Conservation (phyloP, 139 green algal species). For the Tetradesmus lagerheimii region DNA sequence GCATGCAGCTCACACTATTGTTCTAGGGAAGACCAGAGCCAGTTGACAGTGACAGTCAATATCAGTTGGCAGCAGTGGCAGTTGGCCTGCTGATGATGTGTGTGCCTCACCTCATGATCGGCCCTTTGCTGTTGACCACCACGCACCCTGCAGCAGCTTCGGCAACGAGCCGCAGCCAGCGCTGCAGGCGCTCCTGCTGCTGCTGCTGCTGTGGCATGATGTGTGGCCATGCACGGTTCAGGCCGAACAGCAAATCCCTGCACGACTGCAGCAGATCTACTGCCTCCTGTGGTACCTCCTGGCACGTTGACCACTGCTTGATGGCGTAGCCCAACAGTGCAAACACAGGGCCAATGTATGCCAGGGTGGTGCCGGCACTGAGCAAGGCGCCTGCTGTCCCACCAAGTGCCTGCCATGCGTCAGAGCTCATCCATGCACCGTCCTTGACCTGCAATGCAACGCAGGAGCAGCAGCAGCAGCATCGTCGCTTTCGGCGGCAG, state of each 20-base stretch:
- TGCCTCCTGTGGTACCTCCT: not conserved
- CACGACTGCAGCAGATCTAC: not conserved
- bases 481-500: not conserved
- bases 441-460: not conserved
- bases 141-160: not conserved
- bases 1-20: no score
- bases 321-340: constrained; percentile 6
- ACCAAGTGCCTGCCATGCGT: constrained; percentile 5
- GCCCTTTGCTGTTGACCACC: not conserved
- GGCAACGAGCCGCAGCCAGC: not conserved
- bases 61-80: not conserved
- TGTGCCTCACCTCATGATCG: not conserved
- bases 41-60: no score
- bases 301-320: constrained; percentile 20
- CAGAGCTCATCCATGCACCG: not conserved
- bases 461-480: not conserved
- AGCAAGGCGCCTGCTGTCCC: not conserved
- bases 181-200: not conserved
- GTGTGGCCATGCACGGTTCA: not conserved
- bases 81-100: not conserved
- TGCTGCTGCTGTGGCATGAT: not conserved
- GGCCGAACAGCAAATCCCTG: not conserved
- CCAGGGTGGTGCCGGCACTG: not conserved
- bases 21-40: no score
- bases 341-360: constrained; percentile 15